Evolutionary conservation across 495 filamentous ascomycete genomes (phyloP), one percentile per base, ranked within the genome.

Genomic region (Tuber microsphaerosporum): DNA sequence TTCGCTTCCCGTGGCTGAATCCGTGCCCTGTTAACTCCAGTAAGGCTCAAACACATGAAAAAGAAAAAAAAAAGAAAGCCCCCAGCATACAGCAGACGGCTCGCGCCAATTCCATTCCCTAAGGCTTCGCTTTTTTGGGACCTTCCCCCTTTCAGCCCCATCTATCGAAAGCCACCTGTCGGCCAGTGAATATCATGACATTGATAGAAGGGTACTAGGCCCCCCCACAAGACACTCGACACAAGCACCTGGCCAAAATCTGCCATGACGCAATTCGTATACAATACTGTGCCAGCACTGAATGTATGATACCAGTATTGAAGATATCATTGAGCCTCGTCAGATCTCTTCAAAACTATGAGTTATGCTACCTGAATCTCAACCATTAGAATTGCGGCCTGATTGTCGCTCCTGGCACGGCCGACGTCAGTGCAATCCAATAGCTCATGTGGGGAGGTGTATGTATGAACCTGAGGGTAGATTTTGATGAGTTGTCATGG

Each of bases 401-500:
- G 72, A 69, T 71, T 42, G 42, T 71, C 69, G 19, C 45, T 22
- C 19, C 73, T 51, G 48, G 68, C 48, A 75, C 37, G 34, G 48
- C 70, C 51, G 69, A 22, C 48, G 22, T n/a, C 48, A 56, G 4
- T n/a, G 48, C 48, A 34, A 65, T 31, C 0, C 26, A 43, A 76
- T 76, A 26, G 72, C 44, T 76, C 72, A 73, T 44, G 48, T 51
- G 48, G 44, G 70, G 56, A 78, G 69, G 39, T 56, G 51, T 56
- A 56, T 56, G 48, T 56, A 7, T 56, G n/a, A 56, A 56, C 48
- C 22, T 16, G 56, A 65, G 17, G 26, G 56, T 9, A 3, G 56
- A 31, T 31, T 14, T 65, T 65, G 68, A 72, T 70, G 76, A 75
- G 73, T 77, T 77, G 76, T 73, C 69, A 70, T 46, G 48, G 48